Percentiles rank a stretch among this genome's conserved stretches.
phyloP scores from a whole-genome alignment of 2,329 filamentous ascomycete genomes.

The Penicillium nordicum region DNA sequence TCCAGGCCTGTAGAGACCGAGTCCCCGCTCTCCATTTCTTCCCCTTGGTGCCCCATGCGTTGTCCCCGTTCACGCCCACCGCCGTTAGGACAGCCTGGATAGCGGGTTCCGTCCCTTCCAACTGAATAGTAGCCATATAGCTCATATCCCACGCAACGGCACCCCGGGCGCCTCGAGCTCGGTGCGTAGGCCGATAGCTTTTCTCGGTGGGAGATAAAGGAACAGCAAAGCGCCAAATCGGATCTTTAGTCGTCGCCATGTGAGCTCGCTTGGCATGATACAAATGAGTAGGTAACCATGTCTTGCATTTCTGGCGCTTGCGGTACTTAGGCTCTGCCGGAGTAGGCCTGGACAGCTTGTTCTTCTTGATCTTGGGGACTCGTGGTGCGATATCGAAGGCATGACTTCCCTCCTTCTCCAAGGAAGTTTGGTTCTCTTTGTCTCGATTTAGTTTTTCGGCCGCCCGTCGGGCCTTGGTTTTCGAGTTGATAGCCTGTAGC shows the following conservation, averaged over 20 bases:
- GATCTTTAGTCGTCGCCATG: conserved; percentile 75
- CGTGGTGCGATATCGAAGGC: conserved; percentile 39
- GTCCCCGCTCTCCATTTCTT: conserved; percentile 68
- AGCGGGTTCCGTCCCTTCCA: conserved; percentile 65
- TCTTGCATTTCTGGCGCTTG: conserved; percentile 82
- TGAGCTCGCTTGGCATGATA: conserved; percentile 90
- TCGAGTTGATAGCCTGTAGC: conserved; percentile 58
- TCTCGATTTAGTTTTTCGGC: conserved; percentile 46
- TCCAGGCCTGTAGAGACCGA: conserved; percentile 56
- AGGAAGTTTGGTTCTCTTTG: conserved; percentile 21
- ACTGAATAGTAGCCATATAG: conserved; percentile 81
- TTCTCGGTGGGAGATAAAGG: conserved; percentile 85
- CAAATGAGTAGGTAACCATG: conserved; percentile 90
- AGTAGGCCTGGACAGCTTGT: conserved; percentile 63
- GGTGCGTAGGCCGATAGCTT: conserved; percentile 81
- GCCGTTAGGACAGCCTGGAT: conserved; percentile 64
- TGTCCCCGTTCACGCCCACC: conserved; percentile 58
- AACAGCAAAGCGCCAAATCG: conserved; percentile 86
- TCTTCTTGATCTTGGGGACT: conserved; percentile 65
- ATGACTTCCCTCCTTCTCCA: conserved; percentile 29
- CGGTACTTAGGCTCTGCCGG: conserved; percentile 68
- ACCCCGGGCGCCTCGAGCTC: conserved; percentile 70
- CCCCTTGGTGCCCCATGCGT: conserved; percentile 62
- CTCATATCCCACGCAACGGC: conserved; percentile 90
- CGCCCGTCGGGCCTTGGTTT: conserved; percentile 40